Base-by-base conservation (phyloP, 495 filamentous ascomycete genomes). In the Xylona heveae region DNA sequence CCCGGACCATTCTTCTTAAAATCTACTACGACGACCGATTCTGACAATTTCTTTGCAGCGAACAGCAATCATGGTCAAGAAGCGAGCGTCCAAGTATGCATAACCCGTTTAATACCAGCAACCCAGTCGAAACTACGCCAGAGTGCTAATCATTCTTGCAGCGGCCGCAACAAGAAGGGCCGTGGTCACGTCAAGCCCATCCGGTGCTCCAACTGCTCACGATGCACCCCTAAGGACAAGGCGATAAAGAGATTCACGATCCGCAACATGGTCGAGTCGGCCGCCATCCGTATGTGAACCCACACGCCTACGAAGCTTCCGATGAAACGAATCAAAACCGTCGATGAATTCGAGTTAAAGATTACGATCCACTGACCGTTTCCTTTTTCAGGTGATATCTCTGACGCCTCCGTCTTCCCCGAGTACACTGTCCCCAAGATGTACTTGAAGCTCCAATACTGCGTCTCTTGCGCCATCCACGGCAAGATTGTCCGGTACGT, bases 361-460 rank as follows among this genome's bases (percentile, higher is more conserved):
- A 26, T 3, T 22, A 29, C 12, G n/a, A 8, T 28, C 26, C 20
- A n/a, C 6, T 32, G 14, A 42, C 42, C 35, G 30, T 38, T 40
- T 13, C 15, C 26, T 28, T 19, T 2, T 41, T 22, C 57, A 97
- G 85, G 85, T 79, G 88, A 99, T 83, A 95, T 99, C 62, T 92
- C 83, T 42, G 88, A 99, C 51, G 88, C 88, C 50, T 95, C 88
- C 45, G 88, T 99, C 58, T 95, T 94, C 69, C 61, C 77, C 42
- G 88, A 99, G 66, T 99, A 99, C 68, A 78, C 81, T 38, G 84
- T 99, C 57, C 88, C 88, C 59, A 99, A 99, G 74, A 99, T 99
- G 88, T 99, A 99, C 75, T 67, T 99, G 58, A 99, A 99, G 74
- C 75, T 99, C 56, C 88, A 99, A 68, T 99, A 99, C 79, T 99